Evolutionary conservation across 1,139 yeast species (phyloP), one percentile per base, ranked within the genome.

Genomic region (Zygotorulaspora mrakii): DNA sequence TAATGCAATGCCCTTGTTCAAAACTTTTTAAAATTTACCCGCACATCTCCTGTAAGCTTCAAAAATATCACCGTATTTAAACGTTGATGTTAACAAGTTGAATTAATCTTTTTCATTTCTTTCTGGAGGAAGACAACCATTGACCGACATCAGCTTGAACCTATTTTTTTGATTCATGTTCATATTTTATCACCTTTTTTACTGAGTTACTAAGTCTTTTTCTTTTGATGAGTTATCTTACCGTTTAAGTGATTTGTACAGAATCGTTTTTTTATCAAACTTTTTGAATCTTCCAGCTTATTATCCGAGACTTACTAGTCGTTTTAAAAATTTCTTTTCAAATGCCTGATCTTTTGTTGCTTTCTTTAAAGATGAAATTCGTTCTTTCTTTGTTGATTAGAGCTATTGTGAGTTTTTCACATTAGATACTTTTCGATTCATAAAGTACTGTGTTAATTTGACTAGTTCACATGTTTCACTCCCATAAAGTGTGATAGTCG

Each of bases 401-500:
- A 32, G 18, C 27, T 29, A 24, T 25, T 43, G 37, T 47, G 53
- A 52, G 57, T 52, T 48, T 50, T 52, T 52, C 52, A 45, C 23
- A 23, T 35, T 23, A 26, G 31, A 13, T 29, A 37, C 17, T 36
- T 31, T 35, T 38, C 33, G 35, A 52, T 50, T 50, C 35, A 49
- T 47, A 35, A 23, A 36, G 25, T 41, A 37, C 56, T 53, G 57
- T 52, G 55, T 31, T 37, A 31, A 18, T 30, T 39, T 20, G 21
- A 31, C 29, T 25, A 33, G 9, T 20, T 48, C 53, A 49, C 48
- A 40, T 45, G 50, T 55, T 52, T 49, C 54, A 31, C 53, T 42
- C 42, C 62, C 59, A 57, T 57, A 57, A 24, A 54, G 54, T 50
- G 45, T 47, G 54, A 44, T 28, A 33, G 25, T 37, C 20, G 22